phyloP scores from a whole-genome alignment of 2,329 filamentous ascomycete species.

The Arthrobotrys musiformis region DNA sequence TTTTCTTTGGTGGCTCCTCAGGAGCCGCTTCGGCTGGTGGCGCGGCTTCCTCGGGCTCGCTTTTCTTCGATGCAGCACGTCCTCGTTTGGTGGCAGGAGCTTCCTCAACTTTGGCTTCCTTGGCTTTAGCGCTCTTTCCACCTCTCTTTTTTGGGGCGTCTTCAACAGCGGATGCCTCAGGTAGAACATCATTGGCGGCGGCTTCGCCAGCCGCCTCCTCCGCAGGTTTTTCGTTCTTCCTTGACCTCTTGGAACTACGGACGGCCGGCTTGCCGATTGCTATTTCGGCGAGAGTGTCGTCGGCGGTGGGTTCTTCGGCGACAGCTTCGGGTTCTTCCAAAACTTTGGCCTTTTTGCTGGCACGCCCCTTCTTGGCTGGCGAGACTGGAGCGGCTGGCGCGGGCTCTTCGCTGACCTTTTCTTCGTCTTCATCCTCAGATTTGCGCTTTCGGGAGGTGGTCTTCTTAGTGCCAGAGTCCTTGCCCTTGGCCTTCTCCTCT shows the following conservation, averaged over 20 bases:
- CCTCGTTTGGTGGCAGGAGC: conserved; percentile 23
- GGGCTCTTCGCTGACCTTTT: conserved; percentile 4
- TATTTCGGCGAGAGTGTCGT: conserved; percentile 50
- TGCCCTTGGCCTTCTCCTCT: conserved; percentile 7
- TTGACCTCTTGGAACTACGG: conserved; percentile 32
- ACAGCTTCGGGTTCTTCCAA: conserved; percentile 30
- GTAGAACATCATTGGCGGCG: not conserved
- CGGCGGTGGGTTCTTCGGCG: conserved; percentile 15
- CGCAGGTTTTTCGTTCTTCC: conserved; percentile 12
- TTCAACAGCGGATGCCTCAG: not conserved
- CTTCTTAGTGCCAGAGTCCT: conserved; percentile 38
- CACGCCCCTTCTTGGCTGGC: conserved; percentile 31
- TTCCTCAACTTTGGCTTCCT: conserved; percentile 11
- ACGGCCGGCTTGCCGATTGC: conserved; percentile 39
- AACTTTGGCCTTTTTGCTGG: conserved; percentile 39
- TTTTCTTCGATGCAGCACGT: conserved; percentile 13
- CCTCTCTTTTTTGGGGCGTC: conserved; percentile 12
- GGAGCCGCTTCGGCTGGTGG: conserved; percentile 1
- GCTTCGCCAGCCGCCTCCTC: conserved; percentile 7
- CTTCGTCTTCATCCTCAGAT: conserved; percentile 25
- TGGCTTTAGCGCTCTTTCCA: not conserved
- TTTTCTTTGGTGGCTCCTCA: conserved; percentile 43
- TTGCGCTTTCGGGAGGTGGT: conserved; percentile 36
- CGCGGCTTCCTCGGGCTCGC: conserved; percentile 22
- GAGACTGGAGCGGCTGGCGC: conserved; percentile 14